Conservation (phyloP, 768 basidiomycete species). For the Russula abietina region DNA sequence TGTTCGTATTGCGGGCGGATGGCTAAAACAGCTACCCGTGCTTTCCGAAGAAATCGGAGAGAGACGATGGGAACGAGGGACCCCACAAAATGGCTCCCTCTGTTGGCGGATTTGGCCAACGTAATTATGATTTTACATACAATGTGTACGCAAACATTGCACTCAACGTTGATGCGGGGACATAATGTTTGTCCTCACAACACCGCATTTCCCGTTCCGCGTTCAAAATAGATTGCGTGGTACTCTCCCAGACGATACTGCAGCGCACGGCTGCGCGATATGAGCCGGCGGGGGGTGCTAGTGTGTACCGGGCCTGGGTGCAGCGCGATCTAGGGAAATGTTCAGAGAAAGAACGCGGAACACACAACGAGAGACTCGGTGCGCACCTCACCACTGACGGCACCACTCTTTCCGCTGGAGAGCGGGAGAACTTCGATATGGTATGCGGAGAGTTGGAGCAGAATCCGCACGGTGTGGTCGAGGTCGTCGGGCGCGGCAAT, state of each 20-base stretch:
- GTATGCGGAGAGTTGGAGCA: constrained; percentile 59
- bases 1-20: too few relatives aligned
- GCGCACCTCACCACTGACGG: constrained; percentile 72
- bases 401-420: constrained; percentile 68
- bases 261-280: constrained; percentile 50
- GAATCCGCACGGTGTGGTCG: constrained; percentile 52
- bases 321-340: constrained; percentile 47
- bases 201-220: constrained; percentile 62
- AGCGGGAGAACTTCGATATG: constrained; percentile 69
- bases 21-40: too few relatives aligned
- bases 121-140: too few relatives aligned
- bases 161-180: too few relatives aligned
- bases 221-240: constrained; percentile 62
- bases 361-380: neutral
- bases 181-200: constrained; percentile 44
- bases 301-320: constrained; percentile 46
- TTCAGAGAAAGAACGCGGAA: neutral
- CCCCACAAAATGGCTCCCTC: too few relatives aligned
- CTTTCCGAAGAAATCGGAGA: too few relatives aligned
- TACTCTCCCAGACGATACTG: constrained; percentile 69
- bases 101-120: too few relatives aligned
- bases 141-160: too few relatives aligned
- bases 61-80: too few relatives aligned
- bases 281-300: constrained; percentile 34
- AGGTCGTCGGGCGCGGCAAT: constrained; percentile 44